phyloP scores from a whole-genome alignment of 768 basidiomycete species.

The Stropharia rugosoannulata region DNA sequence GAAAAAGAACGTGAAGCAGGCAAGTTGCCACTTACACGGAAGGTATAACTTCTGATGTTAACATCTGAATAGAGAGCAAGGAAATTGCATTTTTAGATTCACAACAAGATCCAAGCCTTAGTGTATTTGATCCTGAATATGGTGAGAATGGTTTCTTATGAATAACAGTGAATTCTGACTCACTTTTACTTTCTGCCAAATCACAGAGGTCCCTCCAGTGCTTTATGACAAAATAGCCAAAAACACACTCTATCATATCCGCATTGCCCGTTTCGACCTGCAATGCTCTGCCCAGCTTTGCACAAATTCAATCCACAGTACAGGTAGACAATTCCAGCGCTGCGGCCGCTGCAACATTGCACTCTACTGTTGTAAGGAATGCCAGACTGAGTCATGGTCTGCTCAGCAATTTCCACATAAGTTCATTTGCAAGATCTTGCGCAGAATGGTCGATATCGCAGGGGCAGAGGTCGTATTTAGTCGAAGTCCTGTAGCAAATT shows the following conservation, averaged over 20 bases:
- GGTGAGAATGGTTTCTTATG: neutral
- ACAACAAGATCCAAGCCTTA: neutral
- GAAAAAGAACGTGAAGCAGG: neutral
- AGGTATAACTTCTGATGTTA: neutral
- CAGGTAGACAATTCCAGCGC: constrained; percentile 1
- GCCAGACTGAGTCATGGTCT: constrained; percentile 1
- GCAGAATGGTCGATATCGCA: neutral
- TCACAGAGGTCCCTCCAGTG: neutral
- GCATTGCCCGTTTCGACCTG: neutral
- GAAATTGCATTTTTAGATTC: neutral
- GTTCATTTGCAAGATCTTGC: constrained; percentile 1
- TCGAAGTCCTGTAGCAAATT: neutral
- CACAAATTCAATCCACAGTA: constrained; percentile 4
- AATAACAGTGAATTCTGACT: too few species aligned
- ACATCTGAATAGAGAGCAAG: neutral
- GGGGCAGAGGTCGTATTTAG: neutral
- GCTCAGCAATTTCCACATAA: constrained; percentile 1
- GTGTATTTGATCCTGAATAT: neutral
- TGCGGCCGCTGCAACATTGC: constrained; percentile 3
- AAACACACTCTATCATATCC: neutral
- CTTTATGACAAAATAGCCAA: neutral
- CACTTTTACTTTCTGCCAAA: neutral
- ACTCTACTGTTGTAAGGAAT: constrained; percentile 6
- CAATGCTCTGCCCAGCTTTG: neutral
- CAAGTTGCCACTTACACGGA: neutral